Conservation (phyloP, 1,139 yeast species). For the Suhomyces wounanorum region DNA sequence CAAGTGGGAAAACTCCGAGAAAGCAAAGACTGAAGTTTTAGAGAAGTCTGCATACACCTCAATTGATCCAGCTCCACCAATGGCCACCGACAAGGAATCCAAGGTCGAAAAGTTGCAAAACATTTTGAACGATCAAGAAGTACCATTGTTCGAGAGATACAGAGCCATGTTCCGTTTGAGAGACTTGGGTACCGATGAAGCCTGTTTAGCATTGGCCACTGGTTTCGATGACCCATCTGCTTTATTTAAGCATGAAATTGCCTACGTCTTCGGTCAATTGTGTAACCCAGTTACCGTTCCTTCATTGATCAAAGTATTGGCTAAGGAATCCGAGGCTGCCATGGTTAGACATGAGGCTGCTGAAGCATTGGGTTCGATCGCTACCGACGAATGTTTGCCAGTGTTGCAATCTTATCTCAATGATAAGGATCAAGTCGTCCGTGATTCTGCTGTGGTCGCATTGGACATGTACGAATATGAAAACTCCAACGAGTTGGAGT, state of each 20-base stretch:
- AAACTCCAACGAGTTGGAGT: constrained; percentile 81
- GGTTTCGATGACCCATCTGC: constrained; percentile 93
- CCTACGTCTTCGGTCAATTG: constrained; percentile 96
- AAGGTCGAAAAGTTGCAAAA: constrained; percentile 63
- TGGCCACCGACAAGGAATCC: constrained; percentile 61
- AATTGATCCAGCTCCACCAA: constrained; percentile 98
- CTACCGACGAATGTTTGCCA: constrained; percentile 94
- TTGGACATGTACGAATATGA: constrained; percentile 97
- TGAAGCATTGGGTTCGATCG: constrained; percentile 96
- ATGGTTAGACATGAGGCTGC: constrained; percentile 99
- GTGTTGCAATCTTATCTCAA: constrained; percentile 74
- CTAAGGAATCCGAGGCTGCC: constrained; percentile 79
- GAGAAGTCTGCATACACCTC: constrained; percentile 80
- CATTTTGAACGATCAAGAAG: constrained; percentile 72
- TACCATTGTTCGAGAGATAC: constrained; percentile 89
- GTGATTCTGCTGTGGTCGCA: constrained; percentile 96
- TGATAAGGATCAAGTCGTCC: constrained; percentile 85
- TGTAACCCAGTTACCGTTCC: constrained; percentile 95
- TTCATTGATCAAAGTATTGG: constrained; percentile 76
- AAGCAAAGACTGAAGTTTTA: constrained; percentile 62
- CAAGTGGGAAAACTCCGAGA: constrained; percentile 82
- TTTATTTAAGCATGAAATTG: constrained; percentile 94
- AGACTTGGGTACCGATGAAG: constrained; percentile 91
- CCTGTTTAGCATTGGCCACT: constrained; percentile 85
- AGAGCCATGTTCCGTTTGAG: constrained; percentile 98